Base-by-base conservation (phyloP, 2,329 filamentous ascomycete genomes). In the Alternaria sp. region DNA sequence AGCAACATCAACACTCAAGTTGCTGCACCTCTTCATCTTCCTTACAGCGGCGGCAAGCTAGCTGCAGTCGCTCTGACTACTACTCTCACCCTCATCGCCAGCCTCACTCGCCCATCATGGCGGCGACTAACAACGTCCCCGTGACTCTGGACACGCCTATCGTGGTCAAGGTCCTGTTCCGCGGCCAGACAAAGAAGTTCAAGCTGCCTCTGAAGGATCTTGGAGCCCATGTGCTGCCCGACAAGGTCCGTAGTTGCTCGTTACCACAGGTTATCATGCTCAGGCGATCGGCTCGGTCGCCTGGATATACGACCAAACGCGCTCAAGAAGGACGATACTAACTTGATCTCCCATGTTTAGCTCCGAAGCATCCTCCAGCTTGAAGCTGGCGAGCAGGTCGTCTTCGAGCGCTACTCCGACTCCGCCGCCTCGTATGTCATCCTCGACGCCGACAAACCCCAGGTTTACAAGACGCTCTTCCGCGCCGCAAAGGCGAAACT, bases 401-500 rank as follows among this genome's bases (percentile, higher is more conserved):
- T 89, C 72, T 89, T 98, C 73, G 94, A 98, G 83, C 92, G 95
- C 69, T 99, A 93, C 82, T 98, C 95, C 66, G 95, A 99, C 81
- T 97, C 93, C 66, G 92, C 93, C 66, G 90, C 86, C 46, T 84
- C 88, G 66, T 98, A 91, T 80, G 87, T 98, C 67, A 84, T 87
- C 44, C 89, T 99, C 61, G 91, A 97, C 78, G 84, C 88, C 63
- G 84, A 85, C 76, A 96, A 97, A 75, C 81, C 87, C 8, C 85
- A 91, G 46, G 92, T 96, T 73, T 99, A 97, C 85, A 98, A 97
- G 84, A 95, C 97, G 78, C 89, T 99, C 42, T 94, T 95, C 78
- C 91, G 95, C 73, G 95, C 95, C 68, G 95, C 95, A 66, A 99
- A 97, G 84, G 95, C 95, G 38, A 99, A 99, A 86, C 89, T 94